phyloP scores from a whole-genome alignment of 345 rosid species.

The Brassica rapa region DNA sequence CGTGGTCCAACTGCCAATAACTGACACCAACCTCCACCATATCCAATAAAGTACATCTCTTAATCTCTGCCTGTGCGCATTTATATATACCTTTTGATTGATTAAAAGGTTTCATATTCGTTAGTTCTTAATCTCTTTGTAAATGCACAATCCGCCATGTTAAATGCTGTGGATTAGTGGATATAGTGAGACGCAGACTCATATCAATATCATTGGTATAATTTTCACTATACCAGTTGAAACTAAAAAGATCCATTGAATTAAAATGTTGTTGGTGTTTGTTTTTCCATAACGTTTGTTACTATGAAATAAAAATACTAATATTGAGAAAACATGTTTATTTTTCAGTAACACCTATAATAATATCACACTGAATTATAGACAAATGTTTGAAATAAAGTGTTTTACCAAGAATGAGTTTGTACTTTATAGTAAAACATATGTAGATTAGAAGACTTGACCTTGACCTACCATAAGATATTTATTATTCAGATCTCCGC shows the following conservation, averaged over 20 bases:
- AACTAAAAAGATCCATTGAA: not conserved
- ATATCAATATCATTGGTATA: not conserved
- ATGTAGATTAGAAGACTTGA: not conserved
- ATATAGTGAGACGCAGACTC: not conserved
- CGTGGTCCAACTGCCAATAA: slow-evolving; percentile 30
- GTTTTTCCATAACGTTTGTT: not conserved
- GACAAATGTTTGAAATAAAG: not conserved
- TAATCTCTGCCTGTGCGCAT: not conserved
- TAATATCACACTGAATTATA: not conserved
- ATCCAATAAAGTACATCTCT: slow-evolving; percentile 7
- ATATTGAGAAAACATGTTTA: not conserved
- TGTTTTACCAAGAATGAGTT: not conserved
- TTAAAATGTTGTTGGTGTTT: not conserved
- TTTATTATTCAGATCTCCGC: not conserved
- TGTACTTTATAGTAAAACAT: not conserved
- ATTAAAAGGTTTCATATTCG: not conserved
- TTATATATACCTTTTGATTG: not conserved
- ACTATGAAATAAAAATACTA: not conserved
- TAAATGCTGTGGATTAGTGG: not conserved
- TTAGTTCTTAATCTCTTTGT: not conserved
- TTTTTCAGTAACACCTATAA: not conserved
- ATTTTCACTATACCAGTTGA: not conserved
- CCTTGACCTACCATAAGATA: not conserved
- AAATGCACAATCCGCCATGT: not conserved
- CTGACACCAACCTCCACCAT: slow-evolving; percentile 18